These are phyloP conservation scores for Phaseolus lunatus DNA, from an alignment of 306 rosid species.

Conservation along the genomic window DNA sequence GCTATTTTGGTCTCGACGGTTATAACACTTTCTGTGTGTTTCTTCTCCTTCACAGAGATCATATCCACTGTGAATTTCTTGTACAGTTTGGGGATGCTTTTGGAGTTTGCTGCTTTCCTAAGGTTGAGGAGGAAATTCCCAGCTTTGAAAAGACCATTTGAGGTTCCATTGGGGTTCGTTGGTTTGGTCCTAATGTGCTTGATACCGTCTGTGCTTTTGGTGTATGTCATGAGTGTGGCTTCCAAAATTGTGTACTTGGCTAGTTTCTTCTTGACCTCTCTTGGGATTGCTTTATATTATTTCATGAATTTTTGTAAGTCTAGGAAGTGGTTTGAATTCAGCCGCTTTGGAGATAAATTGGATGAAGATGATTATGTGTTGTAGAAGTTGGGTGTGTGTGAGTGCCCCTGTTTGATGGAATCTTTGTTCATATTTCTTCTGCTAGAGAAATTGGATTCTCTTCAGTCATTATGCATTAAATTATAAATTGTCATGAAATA, in stretches of 20 bases:
- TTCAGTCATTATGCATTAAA: background rate
- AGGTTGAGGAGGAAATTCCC: conserved; percentile 68
- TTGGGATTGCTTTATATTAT: conserved; percentile 49
- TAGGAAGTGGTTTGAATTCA: conserved; percentile 48
- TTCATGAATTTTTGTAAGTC: conserved; percentile 55
- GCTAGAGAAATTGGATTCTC: conserved; percentile 41
- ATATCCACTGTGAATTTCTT: conserved; percentile 79
- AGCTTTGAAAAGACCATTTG: conserved; percentile 61
- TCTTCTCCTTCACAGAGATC: conserved; percentile 58
- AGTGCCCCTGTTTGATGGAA: conserved; percentile 8
- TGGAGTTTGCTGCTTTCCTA: conserved; percentile 79
- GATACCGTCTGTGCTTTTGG: conserved; percentile 67
- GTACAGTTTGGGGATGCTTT: conserved; percentile 89
- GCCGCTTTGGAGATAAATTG: conserved; percentile 22
- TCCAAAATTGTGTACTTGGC: conserved; percentile 52
- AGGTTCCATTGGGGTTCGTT: conserved; percentile 62
- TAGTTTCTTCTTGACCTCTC: conserved; percentile 51
- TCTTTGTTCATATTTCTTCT: conserved; percentile 43
- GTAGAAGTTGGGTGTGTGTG: conserved; percentile 25
- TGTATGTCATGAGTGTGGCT: conserved; percentile 70
- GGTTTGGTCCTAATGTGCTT: conserved; percentile 70
- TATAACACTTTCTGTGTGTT: conserved; percentile 53
- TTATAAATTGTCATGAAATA: background rate
- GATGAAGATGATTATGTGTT: conserved; percentile 27
- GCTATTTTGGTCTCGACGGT: conserved; percentile 72